These are phyloP conservation scores for Abrus pulchellus DNA, from an alignment of 306 rosid genomes.

Conservation along the genomic window DNA sequence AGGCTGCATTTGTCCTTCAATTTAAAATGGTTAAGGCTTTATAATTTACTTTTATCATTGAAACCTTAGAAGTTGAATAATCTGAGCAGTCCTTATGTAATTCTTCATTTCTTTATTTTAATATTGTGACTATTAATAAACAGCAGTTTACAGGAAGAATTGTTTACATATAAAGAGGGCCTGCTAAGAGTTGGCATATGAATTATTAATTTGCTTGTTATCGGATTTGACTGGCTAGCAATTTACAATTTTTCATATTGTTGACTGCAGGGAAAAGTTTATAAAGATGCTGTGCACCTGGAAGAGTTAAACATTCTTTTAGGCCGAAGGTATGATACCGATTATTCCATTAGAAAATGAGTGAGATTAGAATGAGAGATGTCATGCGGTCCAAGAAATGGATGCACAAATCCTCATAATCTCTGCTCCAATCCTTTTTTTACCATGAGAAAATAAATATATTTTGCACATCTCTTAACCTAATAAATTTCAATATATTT, in stretches of 20 bases:
- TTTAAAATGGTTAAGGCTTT: not conserved
- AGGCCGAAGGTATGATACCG: slow-evolving; percentile 61
- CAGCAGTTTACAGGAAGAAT: slow-evolving; percentile 6
- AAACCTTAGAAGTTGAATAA: not conserved
- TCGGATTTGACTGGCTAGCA: not conserved
- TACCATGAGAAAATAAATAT: not conserved
- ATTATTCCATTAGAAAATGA: not conserved
- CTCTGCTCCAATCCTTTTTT: not conserved
- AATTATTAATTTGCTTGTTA: not conserved
- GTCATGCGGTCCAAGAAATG: slow-evolving; percentile 4
- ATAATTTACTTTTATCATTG: not conserved
- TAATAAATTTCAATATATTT: not conserved
- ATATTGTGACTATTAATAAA: slow-evolving; percentile 16
- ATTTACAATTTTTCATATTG: slow-evolving; percentile 18
- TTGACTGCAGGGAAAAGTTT: slow-evolving; percentile 66
- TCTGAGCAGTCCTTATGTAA: not conserved
- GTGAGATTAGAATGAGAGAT: slow-evolving; percentile 2
- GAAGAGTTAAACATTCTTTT: slow-evolving; percentile 79
- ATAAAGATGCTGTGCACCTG: slow-evolving; percentile 71
- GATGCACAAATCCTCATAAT: not conserved
- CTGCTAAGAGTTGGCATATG: slow-evolving; percentile 12
- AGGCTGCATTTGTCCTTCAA: slow-evolving; percentile 6
- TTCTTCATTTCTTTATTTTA: slow-evolving; percentile 3
- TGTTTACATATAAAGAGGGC: not conserved
- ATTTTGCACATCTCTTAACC: slow-evolving; percentile 8